Base-by-base conservation (phyloP, 306 rosid species). In the Sesbania bispinosa region DNA sequence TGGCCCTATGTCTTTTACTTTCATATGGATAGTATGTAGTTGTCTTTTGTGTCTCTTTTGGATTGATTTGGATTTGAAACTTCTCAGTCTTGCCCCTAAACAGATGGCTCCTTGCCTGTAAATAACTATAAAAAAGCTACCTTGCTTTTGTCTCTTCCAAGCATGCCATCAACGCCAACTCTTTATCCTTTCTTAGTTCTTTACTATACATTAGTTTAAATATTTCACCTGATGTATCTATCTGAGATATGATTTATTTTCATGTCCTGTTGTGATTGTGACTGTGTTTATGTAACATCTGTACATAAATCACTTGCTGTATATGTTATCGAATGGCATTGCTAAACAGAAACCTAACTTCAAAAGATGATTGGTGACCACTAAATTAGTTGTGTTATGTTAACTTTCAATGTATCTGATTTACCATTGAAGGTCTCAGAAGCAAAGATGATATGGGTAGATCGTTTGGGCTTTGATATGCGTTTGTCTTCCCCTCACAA, bases 381-480 rank as follows among this genome's bases (percentile, higher is more conserved):
- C 29, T 52, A 5, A 48, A 43, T 53, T 74, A 38, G 16, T 50
- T 76, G 52, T 43, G 45, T 9, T 79, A n/a, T n/a, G n/a, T n/a
- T n/a, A n/a, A 41, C 51, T 71, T 67, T 20, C 10, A 58, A 24
- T 65, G 27, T 50, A 8, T 69, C 33, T 10, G 68, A 60, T 67
- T 79, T 75, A 61, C 27, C 48, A 53, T 73, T 64, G 66, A 73
- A 93, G 97, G 88, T 93, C 39, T 75, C 88, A 27, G 96, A 90
- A 75, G 97, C 97, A 69, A 93, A 88, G 88, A 57, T 93, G 86
- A 79, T 90, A 80, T 93, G 98, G 98, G 67, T 93, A 7, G 98
- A 93, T 61, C 90, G 97, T 5, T 62, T 90, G 45, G 98, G 97
- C 14, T 89, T 93, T 2, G 98, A 93, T 43, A 57, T 93, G 92